phyloP scores from a whole-genome alignment of 768 basidiomycete genomes.

The Lactarius indigo region DNA sequence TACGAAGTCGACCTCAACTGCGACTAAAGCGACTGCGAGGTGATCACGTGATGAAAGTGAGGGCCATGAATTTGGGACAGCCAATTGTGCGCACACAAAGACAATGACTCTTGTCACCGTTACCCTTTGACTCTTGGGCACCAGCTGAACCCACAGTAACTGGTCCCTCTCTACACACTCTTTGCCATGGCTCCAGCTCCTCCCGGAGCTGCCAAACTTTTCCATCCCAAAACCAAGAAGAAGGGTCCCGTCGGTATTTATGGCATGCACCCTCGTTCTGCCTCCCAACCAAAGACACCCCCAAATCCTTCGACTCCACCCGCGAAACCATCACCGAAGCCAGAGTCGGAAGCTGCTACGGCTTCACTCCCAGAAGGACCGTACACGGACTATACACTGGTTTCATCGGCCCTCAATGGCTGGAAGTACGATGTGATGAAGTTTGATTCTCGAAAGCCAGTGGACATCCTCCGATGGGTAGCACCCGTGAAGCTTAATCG shows the following conservation, averaged over 20 bases:
- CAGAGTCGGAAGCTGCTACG: conserved; percentile 1
- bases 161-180: not conserved
- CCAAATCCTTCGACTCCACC: conserved; percentile 20
- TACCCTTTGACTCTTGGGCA: conserved; percentile 2
- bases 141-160: conserved; percentile 6
- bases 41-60: conserved; percentile 15
- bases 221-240: conserved; percentile 26
- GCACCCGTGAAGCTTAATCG: conserved; percentile 83
- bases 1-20: not conserved
- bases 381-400: conserved; percentile 72
- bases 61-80: not conserved
- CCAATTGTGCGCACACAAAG: not conserved
- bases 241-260: conserved; percentile 17
- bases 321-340: conserved; percentile 20
- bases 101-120: not conserved
- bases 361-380: conserved; percentile 55
- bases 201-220: conserved; percentile 21
- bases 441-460: conserved; percentile 70
- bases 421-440: conserved; percentile 95
- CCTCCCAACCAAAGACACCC: conserved; percentile 12
- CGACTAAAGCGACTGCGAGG: not conserved
- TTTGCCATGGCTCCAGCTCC: conserved; percentile 20
- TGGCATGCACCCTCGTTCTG: conserved; percentile 16
- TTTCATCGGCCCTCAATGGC: conserved; percentile 75
- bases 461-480: conserved; percentile 67